phyloP scores from a whole-genome alignment of 192 early-diverging fungal genomes.

The Oehlia diaphana region DNA sequence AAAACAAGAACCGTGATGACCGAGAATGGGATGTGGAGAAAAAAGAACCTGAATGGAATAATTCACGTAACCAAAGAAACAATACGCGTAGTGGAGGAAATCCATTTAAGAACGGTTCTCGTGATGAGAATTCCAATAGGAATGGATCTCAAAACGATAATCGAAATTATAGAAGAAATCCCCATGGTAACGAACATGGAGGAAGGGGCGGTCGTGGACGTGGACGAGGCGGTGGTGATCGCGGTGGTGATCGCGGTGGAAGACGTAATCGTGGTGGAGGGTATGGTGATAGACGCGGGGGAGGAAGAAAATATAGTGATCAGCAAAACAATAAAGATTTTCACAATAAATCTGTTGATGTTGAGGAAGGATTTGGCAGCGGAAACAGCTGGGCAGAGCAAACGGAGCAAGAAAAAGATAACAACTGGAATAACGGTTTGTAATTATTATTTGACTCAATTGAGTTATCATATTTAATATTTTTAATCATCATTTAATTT shows the following conservation, averaged over 20 bases:
- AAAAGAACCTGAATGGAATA: constrained; percentile 14
- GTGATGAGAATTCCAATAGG: neutral
- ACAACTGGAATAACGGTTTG: neutral
- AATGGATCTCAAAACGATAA: neutral
- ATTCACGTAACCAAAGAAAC: constrained; percentile 9
- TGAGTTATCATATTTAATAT: neutral
- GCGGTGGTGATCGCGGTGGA: neutral
- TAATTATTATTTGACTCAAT: neutral
- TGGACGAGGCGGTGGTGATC: neutral
- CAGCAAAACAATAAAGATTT: neutral
- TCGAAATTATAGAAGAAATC: neutral
- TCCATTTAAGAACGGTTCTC: neutral
- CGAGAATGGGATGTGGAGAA: constrained; percentile 31
- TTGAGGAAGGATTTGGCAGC: neutral
- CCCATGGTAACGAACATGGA: neutral
- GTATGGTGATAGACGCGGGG: neutral
- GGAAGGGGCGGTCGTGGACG: neutral
- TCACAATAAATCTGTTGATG: neutral
- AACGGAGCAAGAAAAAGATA: neutral
- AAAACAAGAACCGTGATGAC: constrained; percentile 18
- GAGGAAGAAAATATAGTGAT: neutral
- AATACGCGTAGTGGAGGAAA: neutral
- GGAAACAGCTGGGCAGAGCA: constrained; percentile 19
- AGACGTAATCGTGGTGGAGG: neutral
- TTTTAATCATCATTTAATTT: neutral